Percentiles rank a stretch among this genome's conserved stretches.
Conservation (phyloP, 2,329 filamentous ascomycete species). For the Exophiala calicioides region DNA sequence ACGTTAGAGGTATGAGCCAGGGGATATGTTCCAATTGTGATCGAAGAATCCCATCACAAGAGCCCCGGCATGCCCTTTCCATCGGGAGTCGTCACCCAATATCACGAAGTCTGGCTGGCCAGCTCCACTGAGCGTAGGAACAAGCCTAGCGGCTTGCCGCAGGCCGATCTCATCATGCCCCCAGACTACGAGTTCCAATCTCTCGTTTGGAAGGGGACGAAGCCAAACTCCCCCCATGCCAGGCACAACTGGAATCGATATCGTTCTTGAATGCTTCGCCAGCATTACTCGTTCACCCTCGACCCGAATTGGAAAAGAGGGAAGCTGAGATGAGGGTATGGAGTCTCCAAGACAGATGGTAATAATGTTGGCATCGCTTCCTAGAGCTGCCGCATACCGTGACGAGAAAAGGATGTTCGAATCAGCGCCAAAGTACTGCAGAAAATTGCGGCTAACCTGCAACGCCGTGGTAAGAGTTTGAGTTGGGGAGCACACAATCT, state of each 20-base stretch:
- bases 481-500: slow-evolving; percentile 27
- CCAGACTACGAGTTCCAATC: slow-evolving; percentile 60
- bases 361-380: slow-evolving; percentile 49
- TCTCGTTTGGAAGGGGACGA: slow-evolving; percentile 48
- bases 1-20: slow-evolving; percentile 53
- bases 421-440: slow-evolving; percentile 61
- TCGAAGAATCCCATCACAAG: slow-evolving; percentile 60
- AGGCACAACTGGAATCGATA: slow-evolving; percentile 34
- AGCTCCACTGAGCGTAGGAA: slow-evolving; percentile 58
- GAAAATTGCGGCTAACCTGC: slow-evolving; percentile 59
- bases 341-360: slow-evolving; percentile 33
- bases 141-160: slow-evolving; percentile 52
- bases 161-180: slow-evolving; percentile 51
- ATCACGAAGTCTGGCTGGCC: slow-evolving; percentile 61
- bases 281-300: slow-evolving; percentile 14
- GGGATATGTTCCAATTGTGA: slow-evolving; percentile 53
- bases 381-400: slow-evolving; percentile 4
- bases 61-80: slow-evolving; percentile 54
- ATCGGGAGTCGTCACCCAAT: slow-evolving; percentile 47
- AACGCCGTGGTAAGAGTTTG: slow-evolving; percentile 45
- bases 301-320: slow-evolving; percentile 35
- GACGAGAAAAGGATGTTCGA: slow-evolving; percentile 39
- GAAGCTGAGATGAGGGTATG: slow-evolving; percentile 25
- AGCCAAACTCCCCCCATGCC: slow-evolving; percentile 55
- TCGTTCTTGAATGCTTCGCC: slow-evolving; percentile 30